Percentiles rank a stretch among this genome's conserved stretches.
Evolutionary conservation across 805 yeast genomes (phyloP).

Genomic region (Metschnikowia cubensis): DNA sequence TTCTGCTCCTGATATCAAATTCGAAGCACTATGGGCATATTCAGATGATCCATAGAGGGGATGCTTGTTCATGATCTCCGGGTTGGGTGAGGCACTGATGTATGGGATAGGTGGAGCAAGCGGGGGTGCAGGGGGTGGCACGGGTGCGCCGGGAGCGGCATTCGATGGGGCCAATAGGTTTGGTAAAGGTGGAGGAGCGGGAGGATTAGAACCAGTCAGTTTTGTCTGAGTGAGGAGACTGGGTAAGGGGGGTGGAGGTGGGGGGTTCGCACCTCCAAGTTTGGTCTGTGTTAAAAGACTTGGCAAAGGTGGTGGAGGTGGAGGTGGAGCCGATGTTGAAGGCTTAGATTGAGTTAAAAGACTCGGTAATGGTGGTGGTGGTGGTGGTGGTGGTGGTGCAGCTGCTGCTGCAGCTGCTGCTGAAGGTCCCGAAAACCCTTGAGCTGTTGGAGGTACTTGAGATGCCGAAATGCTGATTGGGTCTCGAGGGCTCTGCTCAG

Average conservation of each 20-base stretch:
- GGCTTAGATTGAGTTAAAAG: neutral
- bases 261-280: constrained; percentile 8
- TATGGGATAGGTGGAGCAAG: neutral
- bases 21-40: neutral
- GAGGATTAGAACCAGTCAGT: constrained; percentile 10
- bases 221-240: neutral
- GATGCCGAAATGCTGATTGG: neutral
- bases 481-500: neutral
- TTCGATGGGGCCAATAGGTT: neutral
- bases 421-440: constrained; percentile 7
- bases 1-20: neutral
- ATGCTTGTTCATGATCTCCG: neutral
- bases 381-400: constrained; percentile 11
- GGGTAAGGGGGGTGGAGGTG: constrained; percentile 22
- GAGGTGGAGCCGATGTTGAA: neutral
- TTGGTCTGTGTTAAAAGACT: neutral
- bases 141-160: neutral
- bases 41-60: neutral
- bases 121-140: neutral
- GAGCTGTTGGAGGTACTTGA: constrained; percentile 8
- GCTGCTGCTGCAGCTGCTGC: constrained; percentile 9
- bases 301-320: constrained; percentile 15
- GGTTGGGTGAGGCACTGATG: neutral
- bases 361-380: constrained; percentile 14
- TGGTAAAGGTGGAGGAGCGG: constrained; percentile 19